phyloP scores from a whole-genome alignment of 1,284 basidiomycete species.

The Irpex sp. region DNA sequence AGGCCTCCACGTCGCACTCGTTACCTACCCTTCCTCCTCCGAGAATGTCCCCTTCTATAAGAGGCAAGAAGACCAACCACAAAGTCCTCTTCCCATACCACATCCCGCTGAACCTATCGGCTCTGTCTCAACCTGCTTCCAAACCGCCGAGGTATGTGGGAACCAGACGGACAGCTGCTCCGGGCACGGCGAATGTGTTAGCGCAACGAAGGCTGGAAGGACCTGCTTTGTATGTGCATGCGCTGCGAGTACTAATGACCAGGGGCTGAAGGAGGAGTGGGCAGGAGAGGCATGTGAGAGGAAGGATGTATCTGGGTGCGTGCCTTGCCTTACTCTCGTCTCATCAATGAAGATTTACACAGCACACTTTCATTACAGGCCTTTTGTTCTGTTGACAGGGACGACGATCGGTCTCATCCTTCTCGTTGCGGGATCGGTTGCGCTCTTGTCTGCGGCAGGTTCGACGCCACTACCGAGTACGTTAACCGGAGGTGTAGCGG shows the following conservation, averaged over 20 bases:
- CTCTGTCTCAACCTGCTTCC: conserved; percentile 63
- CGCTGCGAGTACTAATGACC: conserved; percentile 40
- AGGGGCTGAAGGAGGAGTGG: conserved; percentile 62
- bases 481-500: conserved; percentile 55
- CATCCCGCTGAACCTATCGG: conserved; percentile 49
- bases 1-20: conserved; percentile 47
- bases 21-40: conserved; percentile 36
- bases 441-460: conserved; percentile 61
- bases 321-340: conserved; percentile 13
- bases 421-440: conserved; percentile 63
- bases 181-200: conserved; percentile 63
- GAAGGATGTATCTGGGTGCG: conserved; percentile 75
- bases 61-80: conserved; percentile 37
- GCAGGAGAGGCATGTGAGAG: conserved; percentile 72
- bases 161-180: conserved; percentile 66
- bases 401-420: conserved; percentile 62
- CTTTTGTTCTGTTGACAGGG: conserved; percentile 71
- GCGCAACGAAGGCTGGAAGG: conserved; percentile 55
- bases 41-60: conserved; percentile 23
- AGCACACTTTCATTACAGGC: conserved; percentile 32
- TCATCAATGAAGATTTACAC: conserved; percentile 2
- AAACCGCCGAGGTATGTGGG: conserved; percentile 48
- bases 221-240: conserved; percentile 77
- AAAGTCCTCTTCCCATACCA: conserved; percentile 49
- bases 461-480: conserved; percentile 65